phyloP scores from a whole-genome alignment of 2,329 filamentous ascomycete species.

The Amphichorda felina region DNA sequence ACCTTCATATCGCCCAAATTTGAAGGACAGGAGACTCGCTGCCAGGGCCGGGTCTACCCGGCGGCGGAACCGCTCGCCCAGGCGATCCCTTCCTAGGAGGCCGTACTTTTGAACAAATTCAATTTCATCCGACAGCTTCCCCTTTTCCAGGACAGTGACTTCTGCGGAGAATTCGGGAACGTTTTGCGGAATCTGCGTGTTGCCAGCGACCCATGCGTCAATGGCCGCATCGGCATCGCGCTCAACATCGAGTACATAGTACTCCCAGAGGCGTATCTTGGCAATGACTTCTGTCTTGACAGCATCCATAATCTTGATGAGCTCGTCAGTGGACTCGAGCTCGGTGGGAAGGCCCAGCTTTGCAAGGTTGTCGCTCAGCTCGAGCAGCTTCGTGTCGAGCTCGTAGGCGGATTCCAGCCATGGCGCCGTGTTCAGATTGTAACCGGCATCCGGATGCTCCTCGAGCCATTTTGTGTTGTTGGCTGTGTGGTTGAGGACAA shows the following conservation, averaged over 20 bases:
- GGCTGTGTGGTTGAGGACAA: conserved; percentile 96
- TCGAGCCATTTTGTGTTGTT: conserved; percentile 92
- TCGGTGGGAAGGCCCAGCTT: conserved; percentile 64
- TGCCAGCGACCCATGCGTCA: conserved; percentile 57
- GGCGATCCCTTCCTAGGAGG: conserved; percentile 56
- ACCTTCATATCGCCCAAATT: conserved; percentile 50
- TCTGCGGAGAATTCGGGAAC: conserved; percentile 16
- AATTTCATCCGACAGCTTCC: conserved; percentile 34
- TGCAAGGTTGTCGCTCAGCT: conserved; percentile 64
- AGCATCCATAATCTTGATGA: conserved; percentile 71
- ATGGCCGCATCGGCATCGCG: conserved; percentile 56
- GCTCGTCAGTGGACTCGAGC: conserved; percentile 57
- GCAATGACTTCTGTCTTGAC: conserved; percentile 73
- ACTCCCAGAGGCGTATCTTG: conserved; percentile 80
- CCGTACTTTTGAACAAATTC: conserved; percentile 57
- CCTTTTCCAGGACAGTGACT: conserved; percentile 33
- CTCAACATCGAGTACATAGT: conserved; percentile 74
- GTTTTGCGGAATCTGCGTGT: conserved; percentile 40
- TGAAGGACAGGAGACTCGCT: conserved; percentile 38
- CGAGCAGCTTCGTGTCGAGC: conserved; percentile 52
- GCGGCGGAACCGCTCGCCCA: conserved; percentile 72
- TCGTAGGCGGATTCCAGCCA: conserved; percentile 55
- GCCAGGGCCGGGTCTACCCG: conserved; percentile 56
- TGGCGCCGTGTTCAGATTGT: conserved; percentile 85
- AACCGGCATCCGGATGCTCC: conserved; percentile 89